A percentile compares a stretch with the other conserved stretches of the same genome.
phyloP scores from a whole-genome alignment of 352 stramenopile species.

The Globisporangium camurandrum region DNA sequence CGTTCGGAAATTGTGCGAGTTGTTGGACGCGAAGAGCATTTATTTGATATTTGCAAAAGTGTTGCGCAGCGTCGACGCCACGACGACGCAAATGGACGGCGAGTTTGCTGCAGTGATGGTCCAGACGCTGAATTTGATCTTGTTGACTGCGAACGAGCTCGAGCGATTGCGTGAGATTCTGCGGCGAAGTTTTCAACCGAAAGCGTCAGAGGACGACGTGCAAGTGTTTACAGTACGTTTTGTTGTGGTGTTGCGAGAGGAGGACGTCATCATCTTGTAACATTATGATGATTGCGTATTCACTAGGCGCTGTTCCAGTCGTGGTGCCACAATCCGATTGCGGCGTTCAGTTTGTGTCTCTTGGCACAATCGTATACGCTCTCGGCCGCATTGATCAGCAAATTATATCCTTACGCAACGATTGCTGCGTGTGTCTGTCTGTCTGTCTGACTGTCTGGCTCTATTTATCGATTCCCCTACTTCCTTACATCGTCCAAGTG shows the following conservation, averaged over 20 bases:
- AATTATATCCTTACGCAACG: slow-evolving; percentile 84
- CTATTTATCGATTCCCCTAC: neutral
- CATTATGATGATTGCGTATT: slow-evolving; percentile 4
- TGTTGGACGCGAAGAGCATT: slow-evolving; percentile 96
- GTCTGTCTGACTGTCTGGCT: neutral
- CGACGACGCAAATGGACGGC: slow-evolving; percentile 55
- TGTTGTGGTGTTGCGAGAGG: neutral
- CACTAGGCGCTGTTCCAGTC: slow-evolving; percentile 80
- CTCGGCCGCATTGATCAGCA: slow-evolving; percentile 92
- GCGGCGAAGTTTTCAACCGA: slow-evolving; percentile 65
- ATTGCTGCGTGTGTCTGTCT: neutral
- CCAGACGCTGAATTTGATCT: slow-evolving; percentile 98
- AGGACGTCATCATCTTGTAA: neutral
- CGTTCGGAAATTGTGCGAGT: slow-evolving; percentile 96
- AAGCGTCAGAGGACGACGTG: slow-evolving; percentile 65
- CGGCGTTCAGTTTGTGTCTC: slow-evolving; percentile 97
- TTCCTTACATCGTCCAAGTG: slow-evolving; percentile 30
- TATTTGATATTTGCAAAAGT: slow-evolving; percentile 97
- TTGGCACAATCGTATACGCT: slow-evolving; percentile 97
- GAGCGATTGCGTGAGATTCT: slow-evolving; percentile 76
- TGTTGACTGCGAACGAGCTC: slow-evolving; percentile 98
- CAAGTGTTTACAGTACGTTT: slow-evolving; percentile 64
- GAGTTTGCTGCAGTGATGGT: slow-evolving; percentile 99
- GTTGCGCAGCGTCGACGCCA: slow-evolving; percentile 56
- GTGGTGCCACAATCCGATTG: slow-evolving; percentile 98